These are phyloP conservation scores for Jackrogersella multiformis DNA, from an alignment of 495 filamentous ascomycete species.

Conservation along the genomic window DNA sequence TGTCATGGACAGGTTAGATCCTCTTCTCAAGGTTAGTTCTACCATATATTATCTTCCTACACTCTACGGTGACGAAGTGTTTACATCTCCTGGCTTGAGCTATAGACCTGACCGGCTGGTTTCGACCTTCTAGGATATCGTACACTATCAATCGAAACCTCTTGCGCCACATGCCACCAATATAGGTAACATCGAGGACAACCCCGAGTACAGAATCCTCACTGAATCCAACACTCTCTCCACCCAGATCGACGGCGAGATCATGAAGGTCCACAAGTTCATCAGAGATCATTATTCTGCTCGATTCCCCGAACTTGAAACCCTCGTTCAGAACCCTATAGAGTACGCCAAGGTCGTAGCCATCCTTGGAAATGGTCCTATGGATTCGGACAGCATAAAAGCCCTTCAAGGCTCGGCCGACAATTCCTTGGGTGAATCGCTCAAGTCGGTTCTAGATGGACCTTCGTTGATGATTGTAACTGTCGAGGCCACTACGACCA, in stretches of 20 bases:
- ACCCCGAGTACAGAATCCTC: conserved; percentile 85
- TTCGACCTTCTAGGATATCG: conserved; percentile 73
- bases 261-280: conserved; percentile 92
- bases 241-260: conserved; percentile 88
- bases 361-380: conserved; percentile 90
- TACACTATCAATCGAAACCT: conserved; percentile 73
- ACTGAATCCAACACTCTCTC: conserved; percentile 86
- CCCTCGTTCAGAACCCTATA: conserved; percentile 86
- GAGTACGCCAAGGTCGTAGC: conserved; percentile 97
- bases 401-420: conserved; percentile 72
- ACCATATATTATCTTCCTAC: conserved; percentile 19
- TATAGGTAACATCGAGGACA: conserved; percentile 81
- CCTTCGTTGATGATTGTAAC: conserved; percentile 94
- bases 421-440: conserved; percentile 76
- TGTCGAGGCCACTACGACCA: conserved; percentile 91
- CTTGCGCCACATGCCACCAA: conserved; percentile 68
- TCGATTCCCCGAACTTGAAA: conserved; percentile 95
- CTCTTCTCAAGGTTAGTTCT: conserved; percentile 78
- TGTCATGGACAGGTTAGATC: conserved; percentile 79
- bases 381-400: conserved; percentile 86
- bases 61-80: conserved; percentile 48
- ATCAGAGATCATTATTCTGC: conserved; percentile 94
- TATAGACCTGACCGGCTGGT: conserved; percentile 68
- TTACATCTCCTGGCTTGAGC: conserved; percentile 57
- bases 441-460: conserved; percentile 83